phyloP scores from a whole-genome alignment of 371 early-diverging fungal species.

The Mucor lusitanicus region DNA sequence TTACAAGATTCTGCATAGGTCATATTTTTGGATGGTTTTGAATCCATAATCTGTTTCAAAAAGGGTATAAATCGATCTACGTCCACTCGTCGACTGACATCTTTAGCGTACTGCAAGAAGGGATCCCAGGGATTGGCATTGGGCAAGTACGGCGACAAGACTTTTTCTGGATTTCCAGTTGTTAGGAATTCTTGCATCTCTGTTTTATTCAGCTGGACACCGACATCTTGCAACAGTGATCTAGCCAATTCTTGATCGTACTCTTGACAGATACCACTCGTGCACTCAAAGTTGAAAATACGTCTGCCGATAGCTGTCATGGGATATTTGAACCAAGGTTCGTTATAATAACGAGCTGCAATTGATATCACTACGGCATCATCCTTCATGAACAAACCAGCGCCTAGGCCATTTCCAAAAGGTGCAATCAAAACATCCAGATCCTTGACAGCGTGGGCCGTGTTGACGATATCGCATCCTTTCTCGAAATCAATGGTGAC shows the following conservation, averaged over 20 bases:
- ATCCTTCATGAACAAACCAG: constrained; percentile 51
- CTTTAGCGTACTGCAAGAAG: constrained; percentile 17
- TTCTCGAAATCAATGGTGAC: constrained; percentile 36
- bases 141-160: not conserved
- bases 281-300: constrained; percentile 37
- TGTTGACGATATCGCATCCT: constrained; percentile 43
- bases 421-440: constrained; percentile 48
- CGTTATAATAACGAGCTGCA: constrained; percentile 38
- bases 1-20: constrained; percentile 21
- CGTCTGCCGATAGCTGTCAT: constrained; percentile 51
- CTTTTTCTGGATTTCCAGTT: not conserved
- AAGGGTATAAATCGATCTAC: constrained; percentile 20
- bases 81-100: constrained; percentile 16
- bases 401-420: constrained; percentile 47
- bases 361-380: constrained; percentile 37
- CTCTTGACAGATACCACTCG: constrained; percentile 12
- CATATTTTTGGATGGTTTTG: not conserved
- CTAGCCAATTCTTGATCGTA: constrained; percentile 1
- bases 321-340: constrained; percentile 52
- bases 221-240: not conserved
- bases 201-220: not conserved
- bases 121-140: not conserved
- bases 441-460: constrained; percentile 45
- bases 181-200: constrained; percentile 17
- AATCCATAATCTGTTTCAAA: constrained; percentile 12